Evolutionary conservation across 2,329 filamentous ascomycete genomes (phyloP).

Genomic region (Didymellaceae sp.): DNA sequence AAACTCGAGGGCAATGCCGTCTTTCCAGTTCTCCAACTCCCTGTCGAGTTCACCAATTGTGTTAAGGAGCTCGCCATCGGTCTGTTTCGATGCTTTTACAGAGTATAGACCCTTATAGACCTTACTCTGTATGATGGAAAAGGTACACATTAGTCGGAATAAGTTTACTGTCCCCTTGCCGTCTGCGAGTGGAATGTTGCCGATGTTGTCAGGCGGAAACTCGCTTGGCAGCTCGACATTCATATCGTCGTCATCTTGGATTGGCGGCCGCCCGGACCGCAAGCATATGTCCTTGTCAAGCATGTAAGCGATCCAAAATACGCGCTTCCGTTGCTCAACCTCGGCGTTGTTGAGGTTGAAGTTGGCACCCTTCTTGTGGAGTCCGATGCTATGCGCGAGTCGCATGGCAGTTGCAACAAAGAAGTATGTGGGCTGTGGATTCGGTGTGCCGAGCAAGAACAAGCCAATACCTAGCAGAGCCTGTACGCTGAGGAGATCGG

Average conservation of each 20-base stretch:
- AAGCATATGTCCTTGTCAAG: slow-evolving; percentile 77
- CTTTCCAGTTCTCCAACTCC: slow-evolving; percentile 90
- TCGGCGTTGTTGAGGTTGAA: slow-evolving; percentile 95
- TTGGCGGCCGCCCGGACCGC: slow-evolving; percentile 73
- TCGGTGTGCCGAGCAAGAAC: slow-evolving; percentile 95
- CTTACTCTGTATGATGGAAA: slow-evolving; percentile 88
- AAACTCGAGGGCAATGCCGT: slow-evolving; percentile 92
- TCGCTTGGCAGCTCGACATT: slow-evolving; percentile 94
- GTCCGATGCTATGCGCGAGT: slow-evolving; percentile 88
- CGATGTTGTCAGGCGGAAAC: slow-evolving; percentile 88
- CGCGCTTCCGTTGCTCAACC: slow-evolving; percentile 84
- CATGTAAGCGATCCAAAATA: slow-evolving; percentile 79
- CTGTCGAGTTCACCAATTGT: slow-evolving; percentile 93
- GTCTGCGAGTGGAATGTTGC: slow-evolving; percentile 88
- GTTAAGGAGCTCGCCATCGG: slow-evolving; percentile 89
- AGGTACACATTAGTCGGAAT: slow-evolving; percentile 90
- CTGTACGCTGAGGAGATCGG: slow-evolving; percentile 92
- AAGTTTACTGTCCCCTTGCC: slow-evolving; percentile 93
- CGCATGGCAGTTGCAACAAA: slow-evolving; percentile 90
- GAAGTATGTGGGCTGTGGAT: slow-evolving; percentile 92
- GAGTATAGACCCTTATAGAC: slow-evolving; percentile 95
- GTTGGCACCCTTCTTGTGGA: slow-evolving; percentile 90
- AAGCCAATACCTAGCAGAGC: slow-evolving; percentile 90
- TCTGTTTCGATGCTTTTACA: slow-evolving; percentile 87
- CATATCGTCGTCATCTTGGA: slow-evolving; percentile 83